These are phyloP conservation scores for Botrytis deweyae DNA, from an alignment of 2,329 filamentous ascomycete genomes.

Conservation along the genomic window DNA sequence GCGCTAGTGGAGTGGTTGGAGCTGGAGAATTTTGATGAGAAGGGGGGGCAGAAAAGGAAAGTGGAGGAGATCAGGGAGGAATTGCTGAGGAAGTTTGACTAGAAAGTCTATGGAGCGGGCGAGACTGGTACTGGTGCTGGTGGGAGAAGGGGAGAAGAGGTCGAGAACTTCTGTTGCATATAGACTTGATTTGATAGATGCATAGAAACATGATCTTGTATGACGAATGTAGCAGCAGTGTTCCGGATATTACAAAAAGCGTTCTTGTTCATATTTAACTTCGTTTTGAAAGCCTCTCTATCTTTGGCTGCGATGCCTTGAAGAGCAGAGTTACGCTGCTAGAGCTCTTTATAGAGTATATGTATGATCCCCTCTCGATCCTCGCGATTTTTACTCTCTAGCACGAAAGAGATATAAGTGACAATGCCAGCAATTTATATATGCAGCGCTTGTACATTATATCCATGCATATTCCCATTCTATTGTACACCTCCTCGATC, in stretches of 20 bases:
- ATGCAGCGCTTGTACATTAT: slow-evolving; percentile 1
- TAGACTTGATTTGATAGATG: neutral
- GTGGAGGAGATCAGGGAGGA: slow-evolving; percentile 40
- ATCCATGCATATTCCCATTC: neutral
- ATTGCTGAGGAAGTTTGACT: neutral
- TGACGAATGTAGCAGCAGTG: neutral
- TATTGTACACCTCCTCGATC: neutral
- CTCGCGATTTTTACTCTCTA: neutral
- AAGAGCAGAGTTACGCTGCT: neutral
- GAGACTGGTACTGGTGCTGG: too few species aligned
- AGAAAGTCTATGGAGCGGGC: neutral
- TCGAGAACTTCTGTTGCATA: neutral
- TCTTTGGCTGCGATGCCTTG: neutral
- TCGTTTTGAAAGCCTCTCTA: neutral
- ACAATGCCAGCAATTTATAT: neutral
- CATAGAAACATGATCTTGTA: neutral
- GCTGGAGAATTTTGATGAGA: slow-evolving; percentile 42
- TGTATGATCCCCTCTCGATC: neutral
- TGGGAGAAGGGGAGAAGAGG: neutral
- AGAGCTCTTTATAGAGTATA: neutral
- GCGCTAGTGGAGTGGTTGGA: slow-evolving; percentile 56
- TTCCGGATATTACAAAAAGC: neutral
- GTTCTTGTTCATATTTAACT: neutral
- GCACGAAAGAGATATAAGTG: neutral
- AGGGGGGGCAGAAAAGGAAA: slow-evolving; percentile 51